Evolutionary conservation across 148 eudicot species (phyloP).

Genomic region (Camellia granthamiana): DNA sequence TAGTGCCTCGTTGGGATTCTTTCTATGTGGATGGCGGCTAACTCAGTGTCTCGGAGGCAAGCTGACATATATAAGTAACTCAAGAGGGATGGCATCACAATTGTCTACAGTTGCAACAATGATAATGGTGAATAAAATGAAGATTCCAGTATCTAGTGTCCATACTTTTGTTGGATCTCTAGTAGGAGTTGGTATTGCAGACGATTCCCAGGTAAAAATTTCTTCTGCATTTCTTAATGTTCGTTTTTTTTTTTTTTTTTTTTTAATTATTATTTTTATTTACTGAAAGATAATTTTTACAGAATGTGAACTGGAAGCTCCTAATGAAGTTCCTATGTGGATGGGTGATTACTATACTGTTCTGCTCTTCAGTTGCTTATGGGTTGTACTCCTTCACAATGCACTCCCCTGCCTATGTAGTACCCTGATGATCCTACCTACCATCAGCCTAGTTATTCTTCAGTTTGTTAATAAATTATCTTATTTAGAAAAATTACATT

Average conservation of each 20-base stretch:
- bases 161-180: constrained; percentile 10
- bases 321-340: constrained; percentile 9
- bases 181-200: constrained; percentile 8
- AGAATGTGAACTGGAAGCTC: constrained; percentile 15
- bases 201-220: constrained; percentile 9
- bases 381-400: constrained; percentile 3
- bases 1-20: constrained; percentile 13
- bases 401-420: constrained; percentile 14
- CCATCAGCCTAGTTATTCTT: neutral
- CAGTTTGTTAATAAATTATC: neutral
- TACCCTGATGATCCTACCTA: neutral
- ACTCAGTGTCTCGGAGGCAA: constrained; percentile 3
- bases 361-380: constrained; percentile 15
- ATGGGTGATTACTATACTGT: constrained; percentile 1
- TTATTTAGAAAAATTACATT: neutral
- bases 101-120: neutral
- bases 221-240: no score
- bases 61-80: constrained; percentile 8
- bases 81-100: neutral
- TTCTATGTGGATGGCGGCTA: constrained; percentile 13
- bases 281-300: neutral
- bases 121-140: constrained; percentile 1
- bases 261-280: neutral
- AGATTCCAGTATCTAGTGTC: constrained; percentile 16
- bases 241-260: neutral